These are phyloP conservation scores for Furcasterigmium furcatum DNA, from an alignment of 2,329 filamentous ascomycete species.

Conservation along the genomic window DNA sequence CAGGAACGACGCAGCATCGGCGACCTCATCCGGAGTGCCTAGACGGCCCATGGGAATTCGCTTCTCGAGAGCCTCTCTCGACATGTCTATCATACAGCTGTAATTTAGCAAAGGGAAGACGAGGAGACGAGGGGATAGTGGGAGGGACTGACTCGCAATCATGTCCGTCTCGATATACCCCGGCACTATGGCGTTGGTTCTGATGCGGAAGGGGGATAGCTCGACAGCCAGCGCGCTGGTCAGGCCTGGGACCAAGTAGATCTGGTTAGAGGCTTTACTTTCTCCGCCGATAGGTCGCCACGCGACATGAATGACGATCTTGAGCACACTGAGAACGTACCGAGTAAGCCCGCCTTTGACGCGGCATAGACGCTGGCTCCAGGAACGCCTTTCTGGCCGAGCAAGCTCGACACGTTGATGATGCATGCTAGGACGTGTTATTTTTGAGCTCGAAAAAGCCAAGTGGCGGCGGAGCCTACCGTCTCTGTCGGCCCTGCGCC, in stretches of 20 bases:
- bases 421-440: slow-evolving; percentile 53
- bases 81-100: slow-evolving; percentile 18
- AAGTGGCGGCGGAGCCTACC: slow-evolving; percentile 13
- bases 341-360: slow-evolving; percentile 76
- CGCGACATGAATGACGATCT: background rate
- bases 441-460: background rate
- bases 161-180: slow-evolving; percentile 82
- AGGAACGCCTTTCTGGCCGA: slow-evolving; percentile 64
- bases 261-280: too few species aligned
- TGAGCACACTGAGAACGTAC: slow-evolving; percentile 32
- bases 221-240: slow-evolving; percentile 66
- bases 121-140: background rate
- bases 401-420: slow-evolving; percentile 76
- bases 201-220: slow-evolving; percentile 56
- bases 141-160: slow-evolving; percentile 59
- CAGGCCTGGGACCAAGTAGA: slow-evolving; percentile 45
- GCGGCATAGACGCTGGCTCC: slow-evolving; percentile 75
- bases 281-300: too few species aligned
- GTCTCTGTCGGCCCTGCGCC: slow-evolving; percentile 13
- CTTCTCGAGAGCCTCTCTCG: slow-evolving; percentile 20
- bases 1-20: slow-evolving; percentile 78
- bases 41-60: slow-evolving; percentile 48
- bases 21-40: slow-evolving; percentile 67
- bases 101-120: slow-evolving; percentile 30
- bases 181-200: slow-evolving; percentile 78